Base-by-base conservation (phyloP, 768 basidiomycete species). In the Termitomyces sp. region DNA sequence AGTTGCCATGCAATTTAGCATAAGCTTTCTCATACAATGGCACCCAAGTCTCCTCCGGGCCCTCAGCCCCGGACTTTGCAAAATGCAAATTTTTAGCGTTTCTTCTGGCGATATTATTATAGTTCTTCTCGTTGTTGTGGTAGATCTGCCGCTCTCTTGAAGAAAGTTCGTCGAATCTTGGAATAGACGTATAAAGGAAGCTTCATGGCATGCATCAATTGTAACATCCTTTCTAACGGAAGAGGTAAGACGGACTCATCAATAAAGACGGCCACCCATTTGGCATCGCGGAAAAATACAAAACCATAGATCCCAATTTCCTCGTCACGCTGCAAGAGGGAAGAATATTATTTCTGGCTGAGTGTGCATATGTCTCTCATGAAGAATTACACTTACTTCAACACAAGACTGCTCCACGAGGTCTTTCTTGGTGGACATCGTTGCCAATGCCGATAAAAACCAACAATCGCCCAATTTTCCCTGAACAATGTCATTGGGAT, bases 11-110 rank as follows among this genome's bases (percentile, higher is more conserved):
- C 2, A 82, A 64, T 61, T 85, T 85, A 0, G 82, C 83, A 54
- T 79, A 85, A 4, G 83, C 83, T 62, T 85, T 85, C 64, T 84
- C 83, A 24, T 83, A 71, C 1, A 85, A 66, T 2, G 83, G 78
- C 0, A 83, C 80, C 83, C 83, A 84, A 0, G 81, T 83, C 55
- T 84, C 82, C 34, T 78, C 77, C 10, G 78, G 72, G 5, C 74
- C 73, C 4, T 71, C 75, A 22, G n/a, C 0, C 10, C 22, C 20
- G 5, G 78, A 79, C 50, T 71, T 73, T 6, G 83, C 79, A 67
- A 83, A 85, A 56, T 78, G 78, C 32, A 85, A 68, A 2, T 70
- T 69, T 56, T 82, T 79, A 36, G 75, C 75, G 18, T 79, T 78
- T 58, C 75, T 79, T 2, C 81, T 68, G 12, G 82, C 81, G 0